Evolutionary conservation across 2,329 filamentous ascomycete genomes (phyloP).

Genomic region (Ascochyta fabae): DNA sequence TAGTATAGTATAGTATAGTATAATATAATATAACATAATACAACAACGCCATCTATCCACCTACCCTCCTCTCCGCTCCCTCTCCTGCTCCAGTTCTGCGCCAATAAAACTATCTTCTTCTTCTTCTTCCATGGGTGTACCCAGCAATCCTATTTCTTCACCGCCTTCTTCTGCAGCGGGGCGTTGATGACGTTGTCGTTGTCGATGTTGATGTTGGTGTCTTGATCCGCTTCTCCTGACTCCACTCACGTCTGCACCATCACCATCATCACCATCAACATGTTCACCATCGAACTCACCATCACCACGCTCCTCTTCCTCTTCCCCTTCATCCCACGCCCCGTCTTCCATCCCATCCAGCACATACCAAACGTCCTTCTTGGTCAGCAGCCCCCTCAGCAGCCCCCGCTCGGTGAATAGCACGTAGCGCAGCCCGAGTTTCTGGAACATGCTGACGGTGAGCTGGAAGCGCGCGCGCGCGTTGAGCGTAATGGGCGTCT

Average conservation of each 20-base stretch:
- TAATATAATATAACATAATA: no score
- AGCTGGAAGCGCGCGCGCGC: conserved; percentile 78
- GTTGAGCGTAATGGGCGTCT: conserved; percentile 91
- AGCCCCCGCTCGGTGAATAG: conserved; percentile 83
- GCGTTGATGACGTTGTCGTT: conserved; percentile 6
- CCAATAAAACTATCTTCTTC: conserved; percentile 21
- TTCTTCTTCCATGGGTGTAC: conserved; percentile 14
- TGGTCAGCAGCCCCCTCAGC: conserved; percentile 86
- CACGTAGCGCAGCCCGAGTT: conserved; percentile 88
- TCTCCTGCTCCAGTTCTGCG: neutral
- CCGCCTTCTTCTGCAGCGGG: conserved; percentile 24
- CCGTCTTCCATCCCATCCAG: conserved; percentile 66
- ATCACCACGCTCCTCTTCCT: conserved; percentile 51
- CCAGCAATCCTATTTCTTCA: conserved; percentile 51
- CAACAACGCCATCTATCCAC: no score
- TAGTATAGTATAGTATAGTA: no score
- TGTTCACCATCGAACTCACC: neutral
- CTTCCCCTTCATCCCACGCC: conserved; percentile 38
- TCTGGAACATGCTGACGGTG: conserved; percentile 93
- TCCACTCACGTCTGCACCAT: conserved; percentile 44
- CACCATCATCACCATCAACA: no score
- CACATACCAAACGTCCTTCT: conserved; percentile 97
- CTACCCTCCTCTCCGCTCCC: neutral
- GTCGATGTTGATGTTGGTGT: conserved; percentile 34
- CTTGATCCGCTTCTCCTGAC: conserved; percentile 41